Evolutionary conservation across 164 flowering plant genomes (phyloP), one percentile per base, ranked within the genome.

Genomic region (Aristolochia californica): DNA sequence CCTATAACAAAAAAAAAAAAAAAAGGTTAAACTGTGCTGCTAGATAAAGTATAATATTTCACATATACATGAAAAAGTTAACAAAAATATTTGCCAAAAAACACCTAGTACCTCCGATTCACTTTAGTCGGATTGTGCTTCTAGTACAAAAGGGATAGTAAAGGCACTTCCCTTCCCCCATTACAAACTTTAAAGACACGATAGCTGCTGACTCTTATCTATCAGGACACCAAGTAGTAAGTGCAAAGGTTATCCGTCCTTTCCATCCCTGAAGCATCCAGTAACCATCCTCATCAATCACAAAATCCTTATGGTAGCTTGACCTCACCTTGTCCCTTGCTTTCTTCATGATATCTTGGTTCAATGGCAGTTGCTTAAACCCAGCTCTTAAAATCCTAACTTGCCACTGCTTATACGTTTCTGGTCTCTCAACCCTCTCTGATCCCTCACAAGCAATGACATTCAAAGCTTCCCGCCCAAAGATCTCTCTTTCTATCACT

Each of bases 191-290:
- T 43, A 24, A 26, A 43, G 24, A 44, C n/a, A 43, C 24, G 45
- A 52, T 2, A 15, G 43, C 14, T 12, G 43, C 14, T 12, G 40
- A 34, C 40, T 0, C 40, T 34, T 8, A 34, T 38, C 43, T 25
- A 26, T 61, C 18, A 23, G 64, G 64, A 25, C 18, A 44, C 96
- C 96, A 88, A 57, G 66, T 61, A 34, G 90, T 78, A 44, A 83
- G 65, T 24, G 93, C 89, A 55, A 70, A 74, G 15, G 77, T 66
- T 18, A 77, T 81, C 61, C 93, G 69, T 11, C 93, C 96, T 64
- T 85, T 88, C 96, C 96, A 88, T 57, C 96, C 96, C 56, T 75
- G 88, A 61, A 88, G 59, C 73, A 88, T 58, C 96, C 96, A 88
- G 50, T 65, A 72, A 56, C 78, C 59, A 59, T 85, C 93, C 70